Base-by-base conservation (phyloP, 352 stramenopile genomes). In the Phytophthora megakarya region DNA sequence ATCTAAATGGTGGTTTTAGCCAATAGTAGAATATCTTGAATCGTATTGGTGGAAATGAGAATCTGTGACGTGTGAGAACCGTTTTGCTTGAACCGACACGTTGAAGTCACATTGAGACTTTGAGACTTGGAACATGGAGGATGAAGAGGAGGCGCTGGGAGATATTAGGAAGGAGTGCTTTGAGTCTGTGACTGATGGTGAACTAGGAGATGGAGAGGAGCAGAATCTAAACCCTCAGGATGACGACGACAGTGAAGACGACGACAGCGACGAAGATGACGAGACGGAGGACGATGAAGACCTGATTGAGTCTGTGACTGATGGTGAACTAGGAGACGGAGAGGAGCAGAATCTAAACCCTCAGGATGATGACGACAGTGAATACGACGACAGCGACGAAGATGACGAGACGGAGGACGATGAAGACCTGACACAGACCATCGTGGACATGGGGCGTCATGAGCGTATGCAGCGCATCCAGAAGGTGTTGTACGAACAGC, bases 401-500 rank as follows among this genome's bases (percentile, higher is more conserved):
- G 76, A 88, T 7, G 81, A 89, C 0, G 80, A 91, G 3, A n/a
- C n/a, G n/a, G n/a, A n/a, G n/a, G n/a, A n/a, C n/a, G 77, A 86
- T 5, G 80, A 65, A 3, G 77, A 92, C 51, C 62, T 73, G n/a
- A 86, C 81, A 45, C 83, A 92, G 62, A 90, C 81, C n/a, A 94
- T 92, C 52, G 71, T 92, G 40, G 78, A 95, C 52, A 93, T 93
- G 64, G 84, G 84, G 5, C 75, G 83, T 5, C 82, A 93, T 43
- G 76, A 78, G 49, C 79, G 84, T 23, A 95, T 95, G 84, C 86
- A 95, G 70, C 78, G 80, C 58, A 90, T 93, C 61, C 86, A 94
- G 54, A 92, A 94, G 71, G 86, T 93, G 30, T 54, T 93, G 67
- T 90, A 77, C 60, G 84, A 92, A 40, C 83, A 93, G 60, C 73